Percentiles rank a stretch among this genome's conserved stretches.
Conservation (phyloP, 345 rosid species). For the Noccaea bulbosa region DNA sequence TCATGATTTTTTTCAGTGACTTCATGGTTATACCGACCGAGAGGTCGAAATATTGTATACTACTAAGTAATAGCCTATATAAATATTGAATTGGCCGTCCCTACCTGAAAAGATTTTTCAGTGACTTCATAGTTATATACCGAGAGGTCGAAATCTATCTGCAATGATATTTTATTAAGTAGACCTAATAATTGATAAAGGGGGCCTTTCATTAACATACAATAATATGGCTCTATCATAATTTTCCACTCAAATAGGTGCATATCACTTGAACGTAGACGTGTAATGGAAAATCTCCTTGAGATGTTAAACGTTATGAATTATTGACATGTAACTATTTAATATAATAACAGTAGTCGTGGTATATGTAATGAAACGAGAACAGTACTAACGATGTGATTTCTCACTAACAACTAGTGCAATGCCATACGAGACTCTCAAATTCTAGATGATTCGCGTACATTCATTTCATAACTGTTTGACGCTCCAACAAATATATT, state of each 20-base stretch:
- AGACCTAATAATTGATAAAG: conserved; percentile 37
- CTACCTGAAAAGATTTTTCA: conserved; percentile 9
- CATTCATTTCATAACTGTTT: too few species aligned
- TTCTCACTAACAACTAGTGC: too few species aligned
- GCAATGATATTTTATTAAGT: conserved; percentile 3
- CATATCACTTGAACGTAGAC: conserved; percentile 20
- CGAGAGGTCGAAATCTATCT: conserved; percentile 27
- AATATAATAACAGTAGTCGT: background rate
- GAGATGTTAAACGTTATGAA: conserved; percentile 27
- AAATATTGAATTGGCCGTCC: conserved; percentile 20
- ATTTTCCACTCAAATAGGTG: conserved; percentile 34
- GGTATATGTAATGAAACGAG: background rate
- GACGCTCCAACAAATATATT: too few species aligned
- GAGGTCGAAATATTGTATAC: background rate
- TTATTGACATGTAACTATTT: conserved; percentile 14
- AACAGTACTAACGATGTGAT: too few species aligned
- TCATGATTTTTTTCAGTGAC: background rate
- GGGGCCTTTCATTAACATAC: conserved; percentile 5
- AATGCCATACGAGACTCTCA: too few species aligned
- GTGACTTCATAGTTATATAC: conserved; percentile 14
- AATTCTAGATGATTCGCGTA: too few species aligned
- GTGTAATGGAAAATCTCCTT: conserved; percentile 17
- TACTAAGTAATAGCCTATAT: background rate
- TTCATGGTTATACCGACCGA: too few species aligned
- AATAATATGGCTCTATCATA: conserved; percentile 28